A percentile compares a stretch with the other conserved stretches of the same genome.
These are phyloP conservation scores for Aristolochia fimbriata DNA, from an alignment of 164 flowering plant genomes.

Conservation along the genomic window DNA sequence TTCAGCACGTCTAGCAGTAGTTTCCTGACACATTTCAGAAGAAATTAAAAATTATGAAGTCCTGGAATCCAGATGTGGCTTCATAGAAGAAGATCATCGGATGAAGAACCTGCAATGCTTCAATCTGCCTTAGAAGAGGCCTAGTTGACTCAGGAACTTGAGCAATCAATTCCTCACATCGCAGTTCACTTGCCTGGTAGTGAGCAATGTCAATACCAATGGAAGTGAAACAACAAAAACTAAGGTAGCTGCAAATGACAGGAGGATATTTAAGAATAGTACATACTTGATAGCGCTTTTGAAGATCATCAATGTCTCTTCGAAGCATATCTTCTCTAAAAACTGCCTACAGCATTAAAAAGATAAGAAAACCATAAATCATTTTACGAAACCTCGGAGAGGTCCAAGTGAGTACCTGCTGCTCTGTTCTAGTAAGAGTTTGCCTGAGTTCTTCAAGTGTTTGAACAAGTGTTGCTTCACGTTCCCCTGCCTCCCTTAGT, in stretches of 20 bases:
- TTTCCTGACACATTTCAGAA: slow-evolving; percentile 47
- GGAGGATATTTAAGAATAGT: slow-evolving; percentile 4
- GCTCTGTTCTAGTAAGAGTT: slow-evolving; percentile 80
- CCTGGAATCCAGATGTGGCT: background rate
- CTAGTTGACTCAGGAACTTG: slow-evolving; percentile 99
- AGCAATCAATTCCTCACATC: slow-evolving; percentile 90
- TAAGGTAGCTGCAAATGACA: background rate
- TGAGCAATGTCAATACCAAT: background rate
- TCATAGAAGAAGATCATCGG: too few species aligned
- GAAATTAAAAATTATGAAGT: background rate
- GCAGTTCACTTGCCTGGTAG: slow-evolving; percentile 85
- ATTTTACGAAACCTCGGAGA: too few species aligned
- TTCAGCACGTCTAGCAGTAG: slow-evolving; percentile 75
- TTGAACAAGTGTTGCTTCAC: slow-evolving; percentile 89
- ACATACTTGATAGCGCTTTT: slow-evolving; percentile 82
- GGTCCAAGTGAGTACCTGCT: slow-evolving; percentile 52
- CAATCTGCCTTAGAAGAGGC: slow-evolving; percentile 95
- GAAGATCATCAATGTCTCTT: slow-evolving; percentile 93
- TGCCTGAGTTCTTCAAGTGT: slow-evolving; percentile 88
- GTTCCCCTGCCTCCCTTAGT: slow-evolving; percentile 80
- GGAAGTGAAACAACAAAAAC: background rate
- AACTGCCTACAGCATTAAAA: slow-evolving; percentile 42
- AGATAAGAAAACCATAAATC: background rate
- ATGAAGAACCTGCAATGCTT: slow-evolving; percentile 81
- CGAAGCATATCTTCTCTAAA: slow-evolving; percentile 88